Percentiles rank a stretch among this genome's conserved stretches.
Conservation (phyloP, 2,329 filamentous ascomycete genomes). For the Metarhizium robertsii region DNA sequence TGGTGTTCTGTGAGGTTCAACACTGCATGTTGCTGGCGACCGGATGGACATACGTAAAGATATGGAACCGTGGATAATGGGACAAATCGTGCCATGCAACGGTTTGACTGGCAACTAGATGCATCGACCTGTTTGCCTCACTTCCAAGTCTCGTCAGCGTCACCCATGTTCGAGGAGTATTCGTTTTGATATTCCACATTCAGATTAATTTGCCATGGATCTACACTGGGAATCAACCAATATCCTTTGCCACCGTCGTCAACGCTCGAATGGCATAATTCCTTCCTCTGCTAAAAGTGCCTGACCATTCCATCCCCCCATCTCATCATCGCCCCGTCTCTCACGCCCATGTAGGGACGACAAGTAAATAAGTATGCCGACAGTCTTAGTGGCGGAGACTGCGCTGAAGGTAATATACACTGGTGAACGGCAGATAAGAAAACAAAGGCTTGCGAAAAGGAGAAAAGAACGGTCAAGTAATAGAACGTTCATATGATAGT, state of each 20-base stretch:
- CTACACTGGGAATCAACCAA: conserved; percentile 6
- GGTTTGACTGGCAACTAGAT: background rate
- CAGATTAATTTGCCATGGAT: conserved; percentile 14
- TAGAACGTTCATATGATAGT: background rate
- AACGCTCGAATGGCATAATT: background rate
- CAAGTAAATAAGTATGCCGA: background rate
- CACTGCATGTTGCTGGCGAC: too few relatives aligned
- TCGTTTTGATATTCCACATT: conserved; percentile 9
- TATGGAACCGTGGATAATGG: too few relatives aligned
- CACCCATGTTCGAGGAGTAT: background rate
- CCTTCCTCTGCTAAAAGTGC: background rate
- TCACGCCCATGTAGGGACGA: background rate
- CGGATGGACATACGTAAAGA: too few relatives aligned
- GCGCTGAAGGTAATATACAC: conserved; percentile 22
- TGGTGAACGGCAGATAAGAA: conserved; percentile 7
- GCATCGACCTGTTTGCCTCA: background rate
- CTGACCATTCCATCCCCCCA: background rate
- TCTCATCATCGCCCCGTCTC: background rate
- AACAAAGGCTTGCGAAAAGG: background rate
- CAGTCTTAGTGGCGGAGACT: conserved; percentile 20
- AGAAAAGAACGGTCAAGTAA: conserved; percentile 2
- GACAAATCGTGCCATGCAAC: background rate
- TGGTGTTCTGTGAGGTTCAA: too few relatives aligned
- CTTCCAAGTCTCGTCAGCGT: background rate
- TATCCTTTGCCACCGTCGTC: background rate